Evolutionary conservation across 2,329 filamentous ascomycete species (phyloP), one percentile per base, ranked within the genome.

Genomic region (Phialophora macrospora): DNA sequence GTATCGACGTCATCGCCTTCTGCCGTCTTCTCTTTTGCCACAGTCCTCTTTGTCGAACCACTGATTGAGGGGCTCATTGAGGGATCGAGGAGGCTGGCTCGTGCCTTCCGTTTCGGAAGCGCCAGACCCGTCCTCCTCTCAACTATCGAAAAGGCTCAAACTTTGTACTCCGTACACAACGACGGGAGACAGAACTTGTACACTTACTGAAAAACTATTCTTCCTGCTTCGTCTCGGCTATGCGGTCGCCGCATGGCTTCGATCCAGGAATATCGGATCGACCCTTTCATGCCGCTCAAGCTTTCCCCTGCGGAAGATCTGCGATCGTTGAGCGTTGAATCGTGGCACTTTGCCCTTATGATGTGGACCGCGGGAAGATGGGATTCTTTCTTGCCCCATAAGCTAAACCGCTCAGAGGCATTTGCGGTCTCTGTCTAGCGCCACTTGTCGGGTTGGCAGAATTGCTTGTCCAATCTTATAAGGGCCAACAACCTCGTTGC

Each of bases 391-490:
- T 4, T 22, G 22, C 48, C 48, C 38, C 38, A 48, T 11, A 9
- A 51, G 48, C 48, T 51, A 51, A 17, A 26, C 48, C 48, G 24
- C 11, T 14, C 48, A 26, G 22, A 9, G 48, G 24, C 12, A 28
- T 11, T 51, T 22, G 48, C 48, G 48, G 48, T 51, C 20, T 22
- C 48, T 17, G 22, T 26, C 5, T 9, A 51, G 48, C 48, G 22
- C 48, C 48, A 30, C 56, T 51, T 51, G 38, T 41, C 56, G 28
- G 30, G 34, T n/a, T 34, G 44, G 32, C 55, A 34, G 55, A 58
- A 56, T 44, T 60, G 56, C 56, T 60, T 60, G 56, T 17, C 48
- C 48, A 51, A 51, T 55, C 24, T 12, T 55, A 60, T 41, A 60
- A 49, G 46, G 28, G 30, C 46, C 28, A 11, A n/a, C 46, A 51